Evolutionary conservation across 306 rosid species (phyloP).

Genomic region (Trifolium fragiferum): DNA sequence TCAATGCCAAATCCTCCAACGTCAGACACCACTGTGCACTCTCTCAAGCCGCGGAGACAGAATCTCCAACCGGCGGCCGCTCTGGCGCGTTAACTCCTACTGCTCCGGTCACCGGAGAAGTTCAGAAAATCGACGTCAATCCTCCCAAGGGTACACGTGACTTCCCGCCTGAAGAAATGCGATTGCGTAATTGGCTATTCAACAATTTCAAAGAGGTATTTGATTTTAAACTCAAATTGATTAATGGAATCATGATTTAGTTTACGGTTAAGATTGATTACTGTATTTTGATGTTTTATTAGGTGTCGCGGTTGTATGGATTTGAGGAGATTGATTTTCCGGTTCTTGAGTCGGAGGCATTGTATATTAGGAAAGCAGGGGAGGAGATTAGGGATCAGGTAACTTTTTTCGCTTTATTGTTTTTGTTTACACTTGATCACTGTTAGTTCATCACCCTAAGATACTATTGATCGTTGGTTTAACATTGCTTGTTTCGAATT

Average conservation of each 20-base stretch:
- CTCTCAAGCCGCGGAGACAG: conserved; percentile 49
- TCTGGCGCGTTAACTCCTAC: conserved; percentile 69
- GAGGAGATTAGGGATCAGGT: conserved; percentile 99
- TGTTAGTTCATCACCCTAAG: neutral
- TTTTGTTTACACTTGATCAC: neutral
- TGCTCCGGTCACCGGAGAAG: conserved; percentile 49
- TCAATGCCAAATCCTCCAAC: conserved; percentile 46
- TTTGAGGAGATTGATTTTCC: conserved; percentile 96
- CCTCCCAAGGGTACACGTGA: conserved; percentile 96
- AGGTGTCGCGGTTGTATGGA: conserved; percentile 79
- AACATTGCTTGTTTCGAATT: conserved; percentile 11
- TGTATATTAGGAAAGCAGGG: conserved; percentile 87
- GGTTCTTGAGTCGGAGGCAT: conserved; percentile 89
- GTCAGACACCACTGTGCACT: conserved; percentile 49
- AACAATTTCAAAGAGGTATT: conserved; percentile 75
- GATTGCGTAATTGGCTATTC: conserved; percentile 85
- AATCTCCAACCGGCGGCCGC: conserved; percentile 59
- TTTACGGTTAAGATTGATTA: conserved; percentile 14
- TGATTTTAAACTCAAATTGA: neutral
- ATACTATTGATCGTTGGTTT: neutral
- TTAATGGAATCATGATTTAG: neutral
- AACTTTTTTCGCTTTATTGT: conserved; percentile 13
- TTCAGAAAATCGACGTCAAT: conserved; percentile 77
- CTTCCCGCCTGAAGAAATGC: conserved; percentile 81
- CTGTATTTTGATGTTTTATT: conserved; percentile 2